Evolutionary conservation across 1,284 basidiomycete genomes (phyloP).

Genomic region (Schizophyllum commune): DNA sequence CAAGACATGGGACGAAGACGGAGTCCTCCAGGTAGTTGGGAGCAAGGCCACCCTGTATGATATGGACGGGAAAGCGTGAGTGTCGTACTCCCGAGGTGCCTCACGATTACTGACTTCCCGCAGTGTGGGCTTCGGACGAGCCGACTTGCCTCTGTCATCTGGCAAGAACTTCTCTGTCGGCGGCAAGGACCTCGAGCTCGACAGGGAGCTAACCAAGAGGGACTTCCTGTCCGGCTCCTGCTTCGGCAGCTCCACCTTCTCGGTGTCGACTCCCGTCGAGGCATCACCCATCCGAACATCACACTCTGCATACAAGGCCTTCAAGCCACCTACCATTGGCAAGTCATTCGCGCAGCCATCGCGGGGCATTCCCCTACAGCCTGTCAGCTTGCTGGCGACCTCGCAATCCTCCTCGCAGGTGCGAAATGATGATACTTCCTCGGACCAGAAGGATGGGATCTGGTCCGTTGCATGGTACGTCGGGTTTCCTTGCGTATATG

Average conservation of each 20-base stretch:
- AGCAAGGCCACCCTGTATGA: slow-evolving; percentile 49
- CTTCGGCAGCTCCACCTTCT: slow-evolving; percentile 34
- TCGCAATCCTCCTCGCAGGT: slow-evolving; percentile 6
- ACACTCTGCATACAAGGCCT: slow-evolving; percentile 30
- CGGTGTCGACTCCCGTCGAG: slow-evolving; percentile 8
- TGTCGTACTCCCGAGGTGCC: slow-evolving; percentile 9
- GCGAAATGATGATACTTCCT: slow-evolving; percentile 8
- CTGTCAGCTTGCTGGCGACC: slow-evolving; percentile 29
- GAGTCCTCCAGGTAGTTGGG: slow-evolving; percentile 48
- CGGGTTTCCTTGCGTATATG: neutral
- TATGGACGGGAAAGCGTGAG: slow-evolving; percentile 53
- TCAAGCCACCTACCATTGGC: slow-evolving; percentile 31
- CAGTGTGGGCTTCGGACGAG: slow-evolving; percentile 36
- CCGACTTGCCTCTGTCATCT: slow-evolving; percentile 31
- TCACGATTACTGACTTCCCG: slow-evolving; percentile 1
- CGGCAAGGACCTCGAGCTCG: slow-evolving; percentile 65
- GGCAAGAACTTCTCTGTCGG: slow-evolving; percentile 55
- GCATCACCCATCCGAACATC: slow-evolving; percentile 12
- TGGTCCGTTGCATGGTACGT: slow-evolving; percentile 68
- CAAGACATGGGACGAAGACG: slow-evolving; percentile 90
- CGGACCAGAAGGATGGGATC: slow-evolving; percentile 24
- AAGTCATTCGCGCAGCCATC: slow-evolving; percentile 9
- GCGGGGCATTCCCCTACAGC: slow-evolving; percentile 31
- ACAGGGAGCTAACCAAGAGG: slow-evolving; percentile 42
- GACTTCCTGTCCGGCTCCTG: slow-evolving; percentile 62